Evolutionary conservation across 257 asterid genomes (phyloP), one percentile per base, ranked within the genome.

Genomic region (Mentha longifolia): DNA sequence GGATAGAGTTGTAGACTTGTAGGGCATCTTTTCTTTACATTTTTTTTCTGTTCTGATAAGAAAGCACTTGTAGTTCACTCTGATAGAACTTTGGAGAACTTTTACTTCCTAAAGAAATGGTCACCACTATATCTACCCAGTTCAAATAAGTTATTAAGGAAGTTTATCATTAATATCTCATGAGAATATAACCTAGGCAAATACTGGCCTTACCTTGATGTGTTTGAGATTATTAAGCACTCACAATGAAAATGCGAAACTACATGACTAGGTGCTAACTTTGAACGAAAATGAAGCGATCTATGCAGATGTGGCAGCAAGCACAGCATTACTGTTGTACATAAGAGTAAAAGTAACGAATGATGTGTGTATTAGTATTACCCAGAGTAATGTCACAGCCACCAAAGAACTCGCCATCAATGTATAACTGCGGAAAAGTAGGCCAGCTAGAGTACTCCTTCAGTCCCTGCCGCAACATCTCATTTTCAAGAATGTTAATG

Each of bases 381-480:
- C 98, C 96, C 12, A 90, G 77, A 16, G 89, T 78, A 65, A 90
- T 92, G 87, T 92, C 98, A 58, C 98, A 92, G 77, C 97, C 98
- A 71, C 98, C 98, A 67, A 85, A 86, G 87, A 92, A 92, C 69
- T 90, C 98, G 46, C 98, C 98, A 68, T 88, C 96, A 72, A 92
- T 78, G 84, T 88, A 92, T 71, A 92, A 74, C 58, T 92, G 98
- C 3, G 97, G 98, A 76, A 92, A 92, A 41, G 98, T 92, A 42
- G 97, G 98, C 98, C 98, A 92, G 80, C 80, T 84, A 39, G 98
- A 92, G 67, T 92, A 92, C 73, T 90, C 95, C 82, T 92, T 92
- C 82, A 92, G 54, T 30, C 96, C 98, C 81, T 84, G 96, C 11
- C 97, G 97, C 74, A 92, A 67, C 0, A 80, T 55, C 73, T 90